Evolutionary conservation across 306 rosid species (phyloP).

Genomic region (Mimosa pudica): DNA sequence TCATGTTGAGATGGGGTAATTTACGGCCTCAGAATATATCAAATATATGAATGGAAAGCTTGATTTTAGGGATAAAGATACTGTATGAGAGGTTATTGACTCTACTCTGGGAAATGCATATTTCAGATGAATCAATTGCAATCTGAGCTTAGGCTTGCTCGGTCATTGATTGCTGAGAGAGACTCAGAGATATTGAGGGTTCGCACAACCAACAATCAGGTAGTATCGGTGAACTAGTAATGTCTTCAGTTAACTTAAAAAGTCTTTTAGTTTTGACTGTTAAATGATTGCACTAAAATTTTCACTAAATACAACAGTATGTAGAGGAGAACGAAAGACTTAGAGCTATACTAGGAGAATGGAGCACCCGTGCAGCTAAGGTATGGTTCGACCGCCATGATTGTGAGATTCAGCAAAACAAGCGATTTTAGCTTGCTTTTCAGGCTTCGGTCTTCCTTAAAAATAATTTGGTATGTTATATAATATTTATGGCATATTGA

Average conservation of each 20-base stretch:
- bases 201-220: constrained; percentile 90
- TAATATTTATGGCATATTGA: constrained; percentile 20
- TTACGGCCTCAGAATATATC: neutral
- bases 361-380: constrained; percentile 99
- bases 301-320: constrained; percentile 50
- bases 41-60: neutral
- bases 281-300: constrained; percentile 23
- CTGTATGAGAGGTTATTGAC: constrained; percentile 15
- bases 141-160: constrained; percentile 91
- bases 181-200: constrained; percentile 83
- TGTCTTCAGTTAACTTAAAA: constrained; percentile 3
- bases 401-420: neutral
- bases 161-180: constrained; percentile 91
- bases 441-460: neutral
- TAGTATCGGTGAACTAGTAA: constrained; percentile 12
- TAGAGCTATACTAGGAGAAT: constrained; percentile 93
- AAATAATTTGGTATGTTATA: neutral
- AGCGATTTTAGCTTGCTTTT: constrained; percentile 5
- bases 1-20: neutral
- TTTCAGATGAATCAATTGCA: constrained; percentile 90
- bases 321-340: constrained; percentile 98
- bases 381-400: constrained; percentile 42
- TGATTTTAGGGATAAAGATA: neutral
- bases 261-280: constrained; percentile 7
- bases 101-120: constrained; percentile 13